Evolutionary conservation across 2,329 filamentous ascomycete genomes (phyloP), one percentile per base, ranked within the genome.

Genomic region (Helotiales sp.): DNA sequence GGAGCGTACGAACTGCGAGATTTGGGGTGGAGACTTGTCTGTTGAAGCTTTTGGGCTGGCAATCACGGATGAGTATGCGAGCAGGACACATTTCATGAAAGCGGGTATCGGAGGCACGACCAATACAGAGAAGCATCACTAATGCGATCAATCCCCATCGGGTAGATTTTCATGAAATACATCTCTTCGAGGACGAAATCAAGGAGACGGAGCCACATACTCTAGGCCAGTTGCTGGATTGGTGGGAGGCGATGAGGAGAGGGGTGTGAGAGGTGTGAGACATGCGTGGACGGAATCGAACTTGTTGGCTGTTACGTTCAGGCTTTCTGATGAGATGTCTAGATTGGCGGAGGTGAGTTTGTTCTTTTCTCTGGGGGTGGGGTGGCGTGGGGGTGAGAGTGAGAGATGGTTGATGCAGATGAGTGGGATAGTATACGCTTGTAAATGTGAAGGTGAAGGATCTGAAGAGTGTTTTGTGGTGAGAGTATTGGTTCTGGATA

Each of bases 21-120:
- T 80, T 24, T 81, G 78, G 77, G 80, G 77, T 4, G 80, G 80
- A 64, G 80, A 81, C 70, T 79, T 75, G 66, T 76, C 75, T 13
- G 78, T 80, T 47, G 71, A 73, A 50, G 71, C 73, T 20, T 81
- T 79, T 67, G 77, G 74, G 43, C 62, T 70, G 11, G 73, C 77
- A 47, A 70, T 80, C 17, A 65, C 71, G 34, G 49, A 66, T 1
- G 54, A 63, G 10, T 73, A 65, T 40, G 45, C 55, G n/a, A 32
- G 28, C 3, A 54, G 73, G 24, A 77, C 78, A 24, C 72, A 77
- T 58, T 81, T 81, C 68, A 72, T 72, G 28, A 73, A 77, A 67
- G 75, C 71, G 15, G 78, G 75, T n/a, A 77, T 79, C 58, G 67
- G 70, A 5, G 74, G 74, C 15, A 71, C 70, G 43, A 78, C 76